These are phyloP conservation scores for Trichoderma koningii DNA, from an alignment of 2,329 filamentous ascomycete species.

Conservation along the genomic window DNA sequence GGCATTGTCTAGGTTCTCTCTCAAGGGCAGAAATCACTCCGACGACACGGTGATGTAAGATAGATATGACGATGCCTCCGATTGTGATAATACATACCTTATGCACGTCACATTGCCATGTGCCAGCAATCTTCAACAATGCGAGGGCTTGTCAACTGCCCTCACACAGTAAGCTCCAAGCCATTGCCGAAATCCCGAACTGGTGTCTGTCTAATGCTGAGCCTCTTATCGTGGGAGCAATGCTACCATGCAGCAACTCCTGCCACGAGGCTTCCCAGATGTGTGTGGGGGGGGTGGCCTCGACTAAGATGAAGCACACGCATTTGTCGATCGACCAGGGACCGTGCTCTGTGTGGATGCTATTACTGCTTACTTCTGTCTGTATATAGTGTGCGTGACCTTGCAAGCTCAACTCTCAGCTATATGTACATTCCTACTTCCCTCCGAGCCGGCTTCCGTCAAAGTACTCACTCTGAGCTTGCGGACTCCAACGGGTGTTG, in stretches of 20 bases:
- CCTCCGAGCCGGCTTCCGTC: too few relatives aligned
- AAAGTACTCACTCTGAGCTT: too few relatives aligned
- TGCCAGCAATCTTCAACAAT: neutral
- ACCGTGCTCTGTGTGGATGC: neutral
- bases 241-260: neutral
- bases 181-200: neutral
- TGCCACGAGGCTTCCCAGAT: neutral
- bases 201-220: neutral
- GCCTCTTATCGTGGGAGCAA: neutral
- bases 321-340: slow-evolving; percentile 2
- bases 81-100: neutral
- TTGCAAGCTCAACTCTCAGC: too few relatives aligned
- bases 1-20: too few relatives aligned
- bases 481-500: too few relatives aligned
- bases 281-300: neutral
- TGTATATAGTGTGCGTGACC: too few relatives aligned
- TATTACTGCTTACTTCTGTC: too few relatives aligned
- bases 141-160: neutral
- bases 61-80: neutral
- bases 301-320: neutral
- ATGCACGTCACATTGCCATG: neutral
- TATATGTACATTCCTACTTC: too few relatives aligned
- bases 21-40: neutral
- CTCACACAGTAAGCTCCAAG: neutral
- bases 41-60: too few relatives aligned